These are phyloP conservation scores for Mycena polygramma DNA, from an alignment of 768 basidiomycete genomes.

Conservation along the genomic window DNA sequence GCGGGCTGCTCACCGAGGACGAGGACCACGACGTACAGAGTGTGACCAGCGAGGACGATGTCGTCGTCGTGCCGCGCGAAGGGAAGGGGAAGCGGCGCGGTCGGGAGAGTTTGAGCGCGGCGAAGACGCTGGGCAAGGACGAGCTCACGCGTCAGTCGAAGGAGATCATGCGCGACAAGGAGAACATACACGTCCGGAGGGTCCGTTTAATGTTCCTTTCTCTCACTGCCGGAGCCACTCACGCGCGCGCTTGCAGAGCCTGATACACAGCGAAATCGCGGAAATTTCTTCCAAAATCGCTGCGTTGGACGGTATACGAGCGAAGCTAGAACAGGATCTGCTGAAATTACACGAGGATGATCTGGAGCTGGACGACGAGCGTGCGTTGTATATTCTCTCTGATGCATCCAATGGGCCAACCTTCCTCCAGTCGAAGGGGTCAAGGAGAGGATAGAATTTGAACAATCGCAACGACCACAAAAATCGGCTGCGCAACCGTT, in stretches of 20 bases:
- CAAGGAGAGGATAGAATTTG: slow-evolving; percentile 84
- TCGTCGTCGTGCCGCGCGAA: slow-evolving; percentile 70
- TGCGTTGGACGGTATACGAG: slow-evolving; percentile 83
- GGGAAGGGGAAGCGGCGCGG: slow-evolving; percentile 64
- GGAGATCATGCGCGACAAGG: slow-evolving; percentile 92
- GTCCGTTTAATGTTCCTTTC: slow-evolving; percentile 58
- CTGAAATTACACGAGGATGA: slow-evolving; percentile 94
- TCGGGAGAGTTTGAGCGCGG: slow-evolving; percentile 75
- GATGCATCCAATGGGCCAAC: slow-evolving; percentile 16
- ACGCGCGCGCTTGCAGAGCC: slow-evolving; percentile 63
- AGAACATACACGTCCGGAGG: slow-evolving; percentile 90
- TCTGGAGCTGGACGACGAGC: slow-evolving; percentile 95
- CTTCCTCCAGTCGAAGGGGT: slow-evolving; percentile 85
- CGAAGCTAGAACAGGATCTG: slow-evolving; percentile 84
- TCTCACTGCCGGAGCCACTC: slow-evolving; percentile 27
- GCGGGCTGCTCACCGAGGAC: slow-evolving; percentile 77
- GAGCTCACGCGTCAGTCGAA: slow-evolving; percentile 87
- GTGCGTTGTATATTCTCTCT: slow-evolving; percentile 60
- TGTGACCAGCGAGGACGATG: slow-evolving; percentile 80
- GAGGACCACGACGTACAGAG: slow-evolving; percentile 71
- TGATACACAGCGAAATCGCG: slow-evolving; percentile 87
- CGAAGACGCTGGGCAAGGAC: slow-evolving; percentile 83
- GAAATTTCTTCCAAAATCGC: slow-evolving; percentile 94
- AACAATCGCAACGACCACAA: slow-evolving; percentile 58
- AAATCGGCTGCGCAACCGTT: slow-evolving; percentile 52